A percentile compares a stretch with the other conserved stretches of the same genome.
Evolutionary conservation across 257 asterid species (phyloP).

Genomic region (Osmanthus fragrans): DNA sequence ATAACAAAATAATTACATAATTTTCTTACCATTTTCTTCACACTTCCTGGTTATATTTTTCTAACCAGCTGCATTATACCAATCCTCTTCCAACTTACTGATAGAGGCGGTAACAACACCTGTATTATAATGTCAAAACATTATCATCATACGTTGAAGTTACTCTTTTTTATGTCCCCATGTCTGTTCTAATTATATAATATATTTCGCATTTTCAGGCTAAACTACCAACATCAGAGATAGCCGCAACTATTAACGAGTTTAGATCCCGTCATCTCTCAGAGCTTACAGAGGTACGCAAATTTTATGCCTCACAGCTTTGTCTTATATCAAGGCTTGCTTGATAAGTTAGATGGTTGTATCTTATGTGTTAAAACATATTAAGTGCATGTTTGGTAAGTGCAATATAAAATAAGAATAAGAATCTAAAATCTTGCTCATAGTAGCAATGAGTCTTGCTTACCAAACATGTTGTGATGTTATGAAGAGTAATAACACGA

Average conservation of each 20-base stretch:
- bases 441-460: not conserved
- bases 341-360: not conserved
- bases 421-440: not conserved
- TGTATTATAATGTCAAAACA: not conserved
- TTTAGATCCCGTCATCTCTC: constrained; percentile 97
- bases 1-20: not conserved
- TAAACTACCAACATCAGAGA: constrained; percentile 88
- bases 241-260: constrained; percentile 89
- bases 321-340: not conserved
- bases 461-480: not conserved
- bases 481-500: not conserved
- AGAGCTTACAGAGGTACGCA: constrained; percentile 90
- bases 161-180: not conserved
- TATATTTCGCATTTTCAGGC: constrained; percentile 45
- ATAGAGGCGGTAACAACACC: not conserved
- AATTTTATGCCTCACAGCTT: not conserved
- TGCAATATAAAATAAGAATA: not conserved
- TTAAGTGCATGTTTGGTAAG: not conserved
- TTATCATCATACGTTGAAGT: not conserved
- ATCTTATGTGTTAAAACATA: not conserved
- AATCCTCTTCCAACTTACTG: not conserved
- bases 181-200: not conserved
- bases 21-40: not conserved
- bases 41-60: not conserved
- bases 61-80: not conserved